These are phyloP conservation scores for Microbotryomycetes sp. DNA, from an alignment of 1,284 basidiomycete genomes.

Conservation along the genomic window DNA sequence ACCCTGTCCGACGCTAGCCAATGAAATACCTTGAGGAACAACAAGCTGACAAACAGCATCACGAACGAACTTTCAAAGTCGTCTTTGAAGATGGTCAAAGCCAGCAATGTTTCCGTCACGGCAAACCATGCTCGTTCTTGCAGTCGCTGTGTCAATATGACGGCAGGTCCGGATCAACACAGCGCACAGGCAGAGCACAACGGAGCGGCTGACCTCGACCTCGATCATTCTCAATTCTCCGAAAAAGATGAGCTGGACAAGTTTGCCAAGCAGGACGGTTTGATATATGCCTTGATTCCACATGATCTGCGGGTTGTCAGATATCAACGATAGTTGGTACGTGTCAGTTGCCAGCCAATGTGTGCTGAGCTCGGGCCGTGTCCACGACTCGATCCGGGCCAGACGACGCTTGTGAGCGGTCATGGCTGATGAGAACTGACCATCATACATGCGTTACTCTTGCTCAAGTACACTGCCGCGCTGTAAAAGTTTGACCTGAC, in stretches of 20 bases:
- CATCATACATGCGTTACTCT: conserved; percentile 80
- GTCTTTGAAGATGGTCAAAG: conserved; percentile 87
- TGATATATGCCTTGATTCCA: conserved; percentile 83
- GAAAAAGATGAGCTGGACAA: conserved; percentile 84
- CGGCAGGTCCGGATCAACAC: neutral
- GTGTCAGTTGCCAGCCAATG: neutral
- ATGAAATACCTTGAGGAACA: conserved; percentile 96
- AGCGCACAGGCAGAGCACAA: neutral
- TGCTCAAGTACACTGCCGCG: conserved; percentile 83
- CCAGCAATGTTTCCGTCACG: conserved; percentile 88
- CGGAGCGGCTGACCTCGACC: conserved; percentile 54
- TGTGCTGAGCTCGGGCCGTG: neutral
- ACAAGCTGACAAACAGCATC: conserved; percentile 81
- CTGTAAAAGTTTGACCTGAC: conserved; percentile 90
- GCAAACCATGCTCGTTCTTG: conserved; percentile 97
- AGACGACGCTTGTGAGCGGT: neutral
- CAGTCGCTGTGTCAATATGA: conserved; percentile 57
- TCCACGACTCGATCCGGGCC: neutral
- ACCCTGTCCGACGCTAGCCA: conserved; percentile 92
- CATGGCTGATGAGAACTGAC: conserved; percentile 49
- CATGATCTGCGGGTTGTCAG: conserved; percentile 58
- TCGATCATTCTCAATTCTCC: conserved; percentile 81
- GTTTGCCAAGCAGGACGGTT: conserved; percentile 65
- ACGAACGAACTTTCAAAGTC: conserved; percentile 69
- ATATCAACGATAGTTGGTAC: neutral